Evolutionary conservation across 139 green algal species (phyloP), one percentile per base, ranked within the genome.

Genomic region (Zygnema cylindricum): DNA sequence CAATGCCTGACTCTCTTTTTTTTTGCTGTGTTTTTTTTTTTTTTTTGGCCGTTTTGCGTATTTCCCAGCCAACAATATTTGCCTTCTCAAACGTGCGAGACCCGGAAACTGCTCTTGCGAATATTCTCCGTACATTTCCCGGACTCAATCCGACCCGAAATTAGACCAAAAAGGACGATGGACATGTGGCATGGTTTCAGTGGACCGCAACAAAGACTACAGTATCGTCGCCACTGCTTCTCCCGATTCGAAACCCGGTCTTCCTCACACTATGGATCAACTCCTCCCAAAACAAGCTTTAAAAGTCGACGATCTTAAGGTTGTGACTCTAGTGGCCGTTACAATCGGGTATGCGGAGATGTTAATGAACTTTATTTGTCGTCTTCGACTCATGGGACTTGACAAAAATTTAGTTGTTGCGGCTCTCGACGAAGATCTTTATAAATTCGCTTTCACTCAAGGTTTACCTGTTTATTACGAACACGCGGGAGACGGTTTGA

Each of bases 351-450:
- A 89, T 42, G 42, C 41, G 40, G 85, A 89, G 42, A 89, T 89
- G 85, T 73, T 89, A 54, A 85, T 89, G 85, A 89, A 54, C 75
- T 89, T 89, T 40, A 63, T 85, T 38, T 89, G 85, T 41, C 35
- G 85, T 38, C 75, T 89, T 32, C 85, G 75, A 40, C 22, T 35
- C 71, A 69, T 89, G 32, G 85, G 85, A 0, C 71, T 89, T 11
- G 83, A 39, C 1, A 49, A 77, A 1, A 89, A 89, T 43, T 42
- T 89, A 23, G 42, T 89, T n/a, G 73, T 89, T 1, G 85, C 73
- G 0, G 85, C 85, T 38, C 42, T 89, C 2, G 85, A 89, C 38
- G 75, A 85, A 42, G 85, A 89, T 32, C 30, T 89, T 16, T 89
- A 89, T 73, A 55, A 63, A 2, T 89, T 85, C 41, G 73, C 85